Percentiles rank a stretch among this genome's conserved stretches.
These are phyloP conservation scores for Zizania palustris DNA, from an alignment of 202 grass and related monocot species.

Conservation along the genomic window DNA sequence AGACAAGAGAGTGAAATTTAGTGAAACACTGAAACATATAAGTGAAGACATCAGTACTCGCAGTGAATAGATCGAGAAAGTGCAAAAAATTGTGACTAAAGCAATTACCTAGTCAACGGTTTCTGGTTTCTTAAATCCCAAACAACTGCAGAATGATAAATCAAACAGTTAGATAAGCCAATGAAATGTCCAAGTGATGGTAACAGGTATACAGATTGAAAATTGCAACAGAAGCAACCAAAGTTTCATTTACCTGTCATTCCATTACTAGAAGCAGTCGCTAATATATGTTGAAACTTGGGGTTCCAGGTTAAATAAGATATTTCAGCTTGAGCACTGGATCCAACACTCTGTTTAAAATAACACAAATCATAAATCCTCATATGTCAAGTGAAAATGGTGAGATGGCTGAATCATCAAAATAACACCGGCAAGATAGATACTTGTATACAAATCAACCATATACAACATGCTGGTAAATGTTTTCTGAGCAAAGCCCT, in stretches of 20 bases:
- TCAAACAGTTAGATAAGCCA: constrained; percentile 35
- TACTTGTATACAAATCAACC: neutral
- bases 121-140: constrained; percentile 97
- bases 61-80: constrained; percentile 4
- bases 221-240: constrained; percentile 10
- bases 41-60: constrained; percentile 19
- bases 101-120: constrained; percentile 80
- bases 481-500: neutral
- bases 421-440: constrained; percentile 10
- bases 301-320: constrained; percentile 95
- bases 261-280: constrained; percentile 85
- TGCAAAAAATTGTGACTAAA: constrained; percentile 29
- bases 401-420: constrained; percentile 21
- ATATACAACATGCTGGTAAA: neutral
- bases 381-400: constrained; percentile 15
- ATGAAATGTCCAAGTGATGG: constrained; percentile 29
- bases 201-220: constrained; percentile 3
- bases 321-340: constrained; percentile 81
- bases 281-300: constrained; percentile 95
- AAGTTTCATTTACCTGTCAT: constrained; percentile 65
- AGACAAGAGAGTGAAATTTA: constrained; percentile 27
- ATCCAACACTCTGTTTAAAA: constrained; percentile 70
- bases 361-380: constrained; percentile 38
- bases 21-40: constrained; percentile 23
- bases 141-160: constrained; percentile 71